A percentile compares a stretch with the other conserved stretches of the same genome.
These are phyloP conservation scores for Mucor racemosus DNA, from an alignment of 371 early-diverging fungal species.

Conservation along the genomic window DNA sequence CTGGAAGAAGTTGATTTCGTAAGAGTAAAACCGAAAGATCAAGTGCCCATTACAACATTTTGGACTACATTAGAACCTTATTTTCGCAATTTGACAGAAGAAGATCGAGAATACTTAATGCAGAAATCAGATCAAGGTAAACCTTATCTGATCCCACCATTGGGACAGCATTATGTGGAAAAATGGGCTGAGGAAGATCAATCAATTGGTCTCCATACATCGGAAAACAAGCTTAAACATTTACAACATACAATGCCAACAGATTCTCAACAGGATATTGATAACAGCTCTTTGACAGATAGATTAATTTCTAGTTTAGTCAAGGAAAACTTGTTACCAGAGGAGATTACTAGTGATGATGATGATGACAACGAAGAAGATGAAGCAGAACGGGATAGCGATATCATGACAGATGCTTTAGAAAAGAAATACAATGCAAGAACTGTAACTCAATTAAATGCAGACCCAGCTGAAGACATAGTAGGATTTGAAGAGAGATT, in stretches of 20 bases:
- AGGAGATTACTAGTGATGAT: conserved; percentile 22
- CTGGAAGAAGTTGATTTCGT: conserved; percentile 45
- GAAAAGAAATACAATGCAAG: conserved; percentile 18
- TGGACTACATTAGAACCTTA: conserved; percentile 86
- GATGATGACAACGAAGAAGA: conserved; percentile 37
- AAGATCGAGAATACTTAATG: conserved; percentile 75
- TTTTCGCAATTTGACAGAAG: conserved; percentile 78
- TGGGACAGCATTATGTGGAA: conserved; percentile 78
- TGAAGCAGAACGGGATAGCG: conserved; percentile 27
- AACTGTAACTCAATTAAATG: conserved; percentile 12
- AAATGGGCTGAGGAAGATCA: conserved; percentile 86
- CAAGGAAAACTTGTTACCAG: conserved; percentile 51
- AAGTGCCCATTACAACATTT: conserved; percentile 81
- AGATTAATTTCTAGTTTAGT: conserved; percentile 73
- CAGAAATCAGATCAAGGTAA: conserved; percentile 70
- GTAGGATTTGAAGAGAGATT: conserved; percentile 76
- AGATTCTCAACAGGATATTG: conserved; percentile 60
- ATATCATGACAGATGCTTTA: conserved; percentile 26
- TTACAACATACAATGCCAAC: conserved; percentile 16
- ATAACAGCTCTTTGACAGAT: conserved; percentile 74
- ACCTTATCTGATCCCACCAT: conserved; percentile 73
- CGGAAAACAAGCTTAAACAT: conserved; percentile 11
- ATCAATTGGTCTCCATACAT: background rate
- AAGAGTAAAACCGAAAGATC: conserved; percentile 60
- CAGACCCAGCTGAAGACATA: conserved; percentile 26